phyloP scores from a whole-genome alignment of 441 rosid genomes.

The Kokia cookei region DNA sequence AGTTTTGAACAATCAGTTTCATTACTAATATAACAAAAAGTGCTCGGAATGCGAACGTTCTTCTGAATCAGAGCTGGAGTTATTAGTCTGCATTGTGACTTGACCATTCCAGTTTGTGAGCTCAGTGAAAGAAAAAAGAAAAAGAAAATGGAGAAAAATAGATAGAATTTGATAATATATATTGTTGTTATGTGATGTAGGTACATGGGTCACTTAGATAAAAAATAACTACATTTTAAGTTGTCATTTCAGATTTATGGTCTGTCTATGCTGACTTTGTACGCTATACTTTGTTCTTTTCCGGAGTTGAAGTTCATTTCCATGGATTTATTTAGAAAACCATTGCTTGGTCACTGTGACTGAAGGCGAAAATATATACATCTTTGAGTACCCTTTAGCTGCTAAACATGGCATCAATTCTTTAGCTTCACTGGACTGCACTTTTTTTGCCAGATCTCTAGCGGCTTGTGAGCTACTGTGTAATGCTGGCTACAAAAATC shows the following conservation, averaged over 20 bases:
- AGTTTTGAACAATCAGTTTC: neutral
- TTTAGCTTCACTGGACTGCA: constrained; percentile 7
- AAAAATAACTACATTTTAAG: neutral
- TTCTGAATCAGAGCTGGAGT: neutral
- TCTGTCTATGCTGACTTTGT: neutral
- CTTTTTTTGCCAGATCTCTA: constrained; percentile 55
- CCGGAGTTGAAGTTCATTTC: neutral
- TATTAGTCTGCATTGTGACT: neutral
- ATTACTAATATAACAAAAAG: neutral
- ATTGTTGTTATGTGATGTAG: neutral
- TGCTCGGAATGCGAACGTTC: neutral
- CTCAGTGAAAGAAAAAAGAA: neutral
- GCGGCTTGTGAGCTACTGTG: constrained; percentile 83
- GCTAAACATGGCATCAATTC: neutral
- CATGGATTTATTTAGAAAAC: neutral
- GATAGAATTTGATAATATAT: neutral
- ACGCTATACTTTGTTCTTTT: neutral
- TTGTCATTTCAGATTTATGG: neutral
- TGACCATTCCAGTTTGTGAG: neutral
- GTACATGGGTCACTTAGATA: neutral
- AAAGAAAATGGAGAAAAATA: neutral
- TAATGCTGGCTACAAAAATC: constrained; percentile 73
- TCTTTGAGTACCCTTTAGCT: neutral
- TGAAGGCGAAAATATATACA: neutral
- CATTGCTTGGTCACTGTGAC: neutral